Evolutionary conservation across 208 protist genomes (phyloP), one percentile per base, ranked within the genome.

Genomic region (Trypanosoma mega): DNA sequence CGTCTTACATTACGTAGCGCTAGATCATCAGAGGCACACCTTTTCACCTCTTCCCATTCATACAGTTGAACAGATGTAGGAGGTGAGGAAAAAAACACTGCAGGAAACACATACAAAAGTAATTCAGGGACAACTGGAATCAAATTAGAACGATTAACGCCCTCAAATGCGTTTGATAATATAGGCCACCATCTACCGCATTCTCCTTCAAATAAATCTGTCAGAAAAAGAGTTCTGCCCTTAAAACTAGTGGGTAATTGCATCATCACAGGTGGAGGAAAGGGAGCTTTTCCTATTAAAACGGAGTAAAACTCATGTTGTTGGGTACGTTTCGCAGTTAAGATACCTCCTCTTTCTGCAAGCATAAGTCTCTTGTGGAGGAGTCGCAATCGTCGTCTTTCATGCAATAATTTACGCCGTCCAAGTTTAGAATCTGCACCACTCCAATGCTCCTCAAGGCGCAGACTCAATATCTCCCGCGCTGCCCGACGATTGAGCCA

Each of bases 401-500:
- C 72, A 26, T 34, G 23, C 5, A 41, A 43, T 6, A 46, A 29
- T 8, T 64, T 63, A 2, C 53, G 48, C 27, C 55, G 77, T 21
- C 80, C 85, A 16, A 92, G 58, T 36, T 47, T 49, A 8, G 88
- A 95, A 0, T 74, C 58, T 3, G 68, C 46, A 0, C 85, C 85
- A 5, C 86, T 65, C 8, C 85, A 54, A 20, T 74, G 56, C 68
- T 92, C 82, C 66, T 95, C 88, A 29, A 95, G 68, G 8, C 78
- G 71, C 55, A 89, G 53, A 63, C 81, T 78, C 2, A 95, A 77
- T 37, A 91, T 65, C 54, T 92, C 82, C 24, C 88, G 76, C 2
- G 88, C 85, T 0, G 82, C 78, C 21, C 76, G 78, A n/a, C 88
- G 74, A 52, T 95, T 95, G 34, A 88, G 69, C 77, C 83, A 88